phyloP scores from a whole-genome alignment of 306 rosid genomes.

The Ammopiptanthus mongolicus region DNA sequence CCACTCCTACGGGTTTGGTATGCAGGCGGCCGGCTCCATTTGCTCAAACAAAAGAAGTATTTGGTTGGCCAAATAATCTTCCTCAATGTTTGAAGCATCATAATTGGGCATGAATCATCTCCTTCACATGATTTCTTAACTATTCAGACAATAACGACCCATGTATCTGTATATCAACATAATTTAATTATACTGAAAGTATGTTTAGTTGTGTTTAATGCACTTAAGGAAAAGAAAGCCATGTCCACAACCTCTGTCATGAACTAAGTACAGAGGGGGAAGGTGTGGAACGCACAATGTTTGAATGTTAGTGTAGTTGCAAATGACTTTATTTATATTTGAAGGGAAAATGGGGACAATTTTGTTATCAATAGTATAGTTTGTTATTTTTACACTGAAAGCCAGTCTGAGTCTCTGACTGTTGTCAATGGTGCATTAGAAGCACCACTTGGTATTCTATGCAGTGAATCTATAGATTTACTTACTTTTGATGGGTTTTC shows the following conservation, averaged over 20 bases:
- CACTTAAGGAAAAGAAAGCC: not conserved
- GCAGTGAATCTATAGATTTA: not conserved
- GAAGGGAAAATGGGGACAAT: not conserved
- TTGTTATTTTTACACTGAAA: not conserved
- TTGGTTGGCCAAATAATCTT: not conserved
- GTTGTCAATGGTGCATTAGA: not conserved
- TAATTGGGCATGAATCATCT: not conserved
- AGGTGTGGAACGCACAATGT: not conserved
- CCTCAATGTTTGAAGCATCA: too few relatives aligned
- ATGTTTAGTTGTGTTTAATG: not conserved
- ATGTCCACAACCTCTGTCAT: not conserved
- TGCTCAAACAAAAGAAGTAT: not conserved
- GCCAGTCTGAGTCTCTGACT: not conserved
- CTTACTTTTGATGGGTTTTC: not conserved
- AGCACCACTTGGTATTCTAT: not conserved
- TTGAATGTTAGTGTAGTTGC: not conserved
- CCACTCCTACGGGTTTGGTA: not conserved
- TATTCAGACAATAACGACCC: not conserved
- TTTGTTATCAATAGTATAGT: not conserved
- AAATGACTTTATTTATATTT: not conserved
- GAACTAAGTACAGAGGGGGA: not conserved
- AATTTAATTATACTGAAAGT: not conserved
- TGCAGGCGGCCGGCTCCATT: too few relatives aligned
- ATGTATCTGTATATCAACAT: not conserved
- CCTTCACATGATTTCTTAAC: not conserved